These are phyloP conservation scores for Phaeosphaeriaceae sp. DNA, from an alignment of 2,329 filamentous ascomycete species.

Conservation along the genomic window DNA sequence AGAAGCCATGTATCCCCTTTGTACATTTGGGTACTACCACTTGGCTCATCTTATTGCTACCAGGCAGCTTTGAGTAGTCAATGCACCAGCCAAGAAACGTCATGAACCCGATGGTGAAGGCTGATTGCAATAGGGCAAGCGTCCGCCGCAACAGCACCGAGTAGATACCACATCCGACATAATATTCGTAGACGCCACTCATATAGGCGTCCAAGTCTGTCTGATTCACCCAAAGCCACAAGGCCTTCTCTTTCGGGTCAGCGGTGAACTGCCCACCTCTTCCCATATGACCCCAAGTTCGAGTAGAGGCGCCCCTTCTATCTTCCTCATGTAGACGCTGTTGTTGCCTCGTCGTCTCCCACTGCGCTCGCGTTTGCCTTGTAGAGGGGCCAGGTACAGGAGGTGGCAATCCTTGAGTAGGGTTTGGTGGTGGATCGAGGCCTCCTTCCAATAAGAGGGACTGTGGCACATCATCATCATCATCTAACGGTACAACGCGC, in stretches of 20 bases:
- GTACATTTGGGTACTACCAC: constrained; percentile 79
- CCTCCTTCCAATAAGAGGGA: constrained; percentile 66
- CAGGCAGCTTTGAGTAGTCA: constrained; percentile 75
- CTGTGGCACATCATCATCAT: constrained; percentile 62
- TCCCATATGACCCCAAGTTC: constrained; percentile 29
- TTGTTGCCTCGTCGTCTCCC: constrained; percentile 57
- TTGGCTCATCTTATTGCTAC: constrained; percentile 66
- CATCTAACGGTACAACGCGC: constrained; percentile 46
- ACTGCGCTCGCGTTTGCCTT: constrained; percentile 54
- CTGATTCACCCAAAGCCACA: constrained; percentile 94
- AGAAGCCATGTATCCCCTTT: constrained; percentile 71
- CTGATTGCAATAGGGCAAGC: constrained; percentile 78
- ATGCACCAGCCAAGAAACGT: constrained; percentile 87
- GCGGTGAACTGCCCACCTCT: constrained; percentile 41
- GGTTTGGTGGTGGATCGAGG: constrained; percentile 38
- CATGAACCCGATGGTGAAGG: constrained; percentile 81
- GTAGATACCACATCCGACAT: constrained; percentile 80
- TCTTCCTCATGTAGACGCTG: constrained; percentile 52
- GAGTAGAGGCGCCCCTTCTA: constrained; percentile 15
- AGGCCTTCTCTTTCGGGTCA: constrained; percentile 75
- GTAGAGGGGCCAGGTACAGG: constrained; percentile 54
- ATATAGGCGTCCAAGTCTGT: constrained; percentile 89
- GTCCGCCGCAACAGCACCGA: constrained; percentile 78
- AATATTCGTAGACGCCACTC: constrained; percentile 85
- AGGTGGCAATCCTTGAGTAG: constrained; percentile 43